These are phyloP conservation scores for Rhizopogon salebrosus DNA, from an alignment of 768 basidiomycete species.

Conservation along the genomic window DNA sequence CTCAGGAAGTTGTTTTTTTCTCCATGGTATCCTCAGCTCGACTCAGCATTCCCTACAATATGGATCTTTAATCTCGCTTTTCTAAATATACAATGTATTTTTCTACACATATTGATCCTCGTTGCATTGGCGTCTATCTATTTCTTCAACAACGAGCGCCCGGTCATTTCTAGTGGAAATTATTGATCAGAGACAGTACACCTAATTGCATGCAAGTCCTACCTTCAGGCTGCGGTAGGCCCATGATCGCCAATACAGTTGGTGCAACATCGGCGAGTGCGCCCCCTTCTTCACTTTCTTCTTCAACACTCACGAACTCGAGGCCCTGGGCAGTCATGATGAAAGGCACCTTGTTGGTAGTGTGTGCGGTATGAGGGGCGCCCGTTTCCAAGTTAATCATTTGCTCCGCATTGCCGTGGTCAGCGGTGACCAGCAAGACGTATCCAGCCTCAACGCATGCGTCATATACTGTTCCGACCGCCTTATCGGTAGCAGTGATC, in stretches of 20 bases:
- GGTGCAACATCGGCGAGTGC: slow-evolving; percentile 90
- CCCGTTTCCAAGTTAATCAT: slow-evolving; percentile 84
- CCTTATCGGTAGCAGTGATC: slow-evolving; percentile 82
- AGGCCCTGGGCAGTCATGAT: slow-evolving; percentile 72
- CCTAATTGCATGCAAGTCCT: slow-evolving; percentile 10
- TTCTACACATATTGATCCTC: background rate
- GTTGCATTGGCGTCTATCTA: background rate
- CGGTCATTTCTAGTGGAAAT: slow-evolving; percentile 22
- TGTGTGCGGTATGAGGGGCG: slow-evolving; percentile 88
- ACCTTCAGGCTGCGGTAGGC: slow-evolving; percentile 68
- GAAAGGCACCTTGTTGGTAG: slow-evolving; percentile 84
- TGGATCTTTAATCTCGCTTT: too few species aligned
- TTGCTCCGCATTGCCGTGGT: slow-evolving; percentile 95
- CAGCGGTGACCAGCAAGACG: slow-evolving; percentile 82
- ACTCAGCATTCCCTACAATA: too few species aligned
- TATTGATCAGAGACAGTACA: background rate
- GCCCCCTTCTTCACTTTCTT: slow-evolving; percentile 56
- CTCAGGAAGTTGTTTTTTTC: too few species aligned
- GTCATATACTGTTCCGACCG: slow-evolving; percentile 81
- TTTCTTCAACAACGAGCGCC: slow-evolving; percentile 22
- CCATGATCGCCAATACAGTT: slow-evolving; percentile 77
- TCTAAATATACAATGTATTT: background rate
- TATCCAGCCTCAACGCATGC: slow-evolving; percentile 86
- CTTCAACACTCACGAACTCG: slow-evolving; percentile 45
- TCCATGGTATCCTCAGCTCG: too few species aligned